These are phyloP conservation scores for Cordyceps farinosa DNA, from an alignment of 2,329 filamentous ascomycete species.

Conservation along the genomic window DNA sequence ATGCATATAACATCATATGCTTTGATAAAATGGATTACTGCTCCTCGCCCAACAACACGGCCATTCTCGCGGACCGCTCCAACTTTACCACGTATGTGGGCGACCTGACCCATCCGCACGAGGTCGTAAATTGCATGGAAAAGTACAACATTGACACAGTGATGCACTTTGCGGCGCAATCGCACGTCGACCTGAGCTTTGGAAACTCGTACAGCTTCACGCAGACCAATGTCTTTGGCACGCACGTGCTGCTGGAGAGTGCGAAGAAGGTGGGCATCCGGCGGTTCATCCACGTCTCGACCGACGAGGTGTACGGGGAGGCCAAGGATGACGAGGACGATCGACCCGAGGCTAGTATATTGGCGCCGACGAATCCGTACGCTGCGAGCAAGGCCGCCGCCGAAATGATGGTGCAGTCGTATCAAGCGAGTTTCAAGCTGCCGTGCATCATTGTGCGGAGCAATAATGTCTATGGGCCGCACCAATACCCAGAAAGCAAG, in stretches of 20 bases:
- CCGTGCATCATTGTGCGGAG: slow-evolving; percentile 75
- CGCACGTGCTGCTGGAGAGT: slow-evolving; percentile 76
- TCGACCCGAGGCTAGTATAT: slow-evolving; percentile 66
- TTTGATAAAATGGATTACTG: slow-evolving; percentile 86
- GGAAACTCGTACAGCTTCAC: slow-evolving; percentile 80
- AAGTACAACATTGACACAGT: slow-evolving; percentile 73
- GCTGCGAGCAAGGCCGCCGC: slow-evolving; percentile 77
- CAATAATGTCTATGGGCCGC: slow-evolving; percentile 83
- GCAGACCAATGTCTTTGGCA: slow-evolving; percentile 77
- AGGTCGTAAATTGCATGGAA: slow-evolving; percentile 68
- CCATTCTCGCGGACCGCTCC: slow-evolving; percentile 59
- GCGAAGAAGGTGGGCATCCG: slow-evolving; percentile 67
- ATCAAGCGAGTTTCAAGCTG: slow-evolving; percentile 76
- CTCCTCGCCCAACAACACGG: slow-evolving; percentile 75
- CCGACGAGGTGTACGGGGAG: slow-evolving; percentile 83
- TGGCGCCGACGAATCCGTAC: slow-evolving; percentile 79
- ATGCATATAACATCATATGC: slow-evolving; percentile 73
- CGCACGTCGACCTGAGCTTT: slow-evolving; percentile 78
- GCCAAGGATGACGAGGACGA: slow-evolving; percentile 69
- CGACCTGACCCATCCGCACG: slow-evolving; percentile 67
- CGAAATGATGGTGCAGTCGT: slow-evolving; percentile 85
- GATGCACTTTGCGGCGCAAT: slow-evolving; percentile 83
- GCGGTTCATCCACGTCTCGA: slow-evolving; percentile 78
- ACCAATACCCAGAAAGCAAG: slow-evolving; percentile 80
- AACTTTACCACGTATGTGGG: slow-evolving; percentile 81